These are phyloP conservation scores for Flaveria linearis DNA, from an alignment of 129 eudicot genomes.

Conservation along the genomic window DNA sequence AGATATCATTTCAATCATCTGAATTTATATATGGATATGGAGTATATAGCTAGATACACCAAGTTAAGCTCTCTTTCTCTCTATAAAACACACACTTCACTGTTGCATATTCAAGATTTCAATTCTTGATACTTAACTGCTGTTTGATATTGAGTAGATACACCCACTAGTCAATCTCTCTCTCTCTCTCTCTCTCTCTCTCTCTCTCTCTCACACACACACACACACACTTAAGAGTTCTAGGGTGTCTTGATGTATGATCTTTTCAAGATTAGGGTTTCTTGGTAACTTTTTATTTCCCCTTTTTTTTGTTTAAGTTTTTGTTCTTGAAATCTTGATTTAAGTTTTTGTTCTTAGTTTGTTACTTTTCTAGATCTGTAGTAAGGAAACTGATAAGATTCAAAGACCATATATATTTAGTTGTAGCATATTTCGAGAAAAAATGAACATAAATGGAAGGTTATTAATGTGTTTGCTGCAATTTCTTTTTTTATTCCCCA, in stretches of 20 bases:
- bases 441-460: conserved; percentile 13
- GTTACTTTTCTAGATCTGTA: conserved; percentile 19
- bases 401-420: not conserved
- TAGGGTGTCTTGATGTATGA: not conserved
- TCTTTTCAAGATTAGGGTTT: conserved; percentile 36
- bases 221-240: not conserved
- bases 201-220: not conserved
- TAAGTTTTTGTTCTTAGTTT: not conserved
- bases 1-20: not conserved
- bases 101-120: conserved; percentile 22
- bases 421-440: not conserved
- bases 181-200: conserved; percentile 13
- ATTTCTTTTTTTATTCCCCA: not conserved
- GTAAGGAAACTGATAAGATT: conserved; percentile 20
- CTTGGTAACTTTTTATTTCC: not conserved
- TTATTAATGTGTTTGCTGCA: not conserved
- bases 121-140: not conserved
- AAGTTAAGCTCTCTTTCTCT: conserved; percentile 31
- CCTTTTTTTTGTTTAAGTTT: conserved; percentile 17
- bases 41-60: not conserved
- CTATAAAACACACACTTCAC: conserved; percentile 9
- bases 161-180: conserved; percentile 2
- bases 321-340: conserved; percentile 7
- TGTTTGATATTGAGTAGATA: not conserved
- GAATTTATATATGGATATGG: not conserved